These are phyloP conservation scores for Mucor plumbeus DNA, from an alignment of 371 early-diverging fungal genomes.

Conservation along the genomic window DNA sequence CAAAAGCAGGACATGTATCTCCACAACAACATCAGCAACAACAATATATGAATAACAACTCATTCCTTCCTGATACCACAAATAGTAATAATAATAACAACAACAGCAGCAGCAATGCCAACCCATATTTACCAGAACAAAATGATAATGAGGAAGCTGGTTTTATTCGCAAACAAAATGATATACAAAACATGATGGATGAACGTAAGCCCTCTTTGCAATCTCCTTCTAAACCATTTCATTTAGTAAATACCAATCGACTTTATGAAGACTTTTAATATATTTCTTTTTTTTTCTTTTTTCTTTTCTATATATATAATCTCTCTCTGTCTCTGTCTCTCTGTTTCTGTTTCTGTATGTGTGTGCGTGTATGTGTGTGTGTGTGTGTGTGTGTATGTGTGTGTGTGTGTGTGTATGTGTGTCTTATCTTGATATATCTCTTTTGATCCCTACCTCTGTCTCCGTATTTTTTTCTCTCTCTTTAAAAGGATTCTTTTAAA, in stretches of 20 bases:
- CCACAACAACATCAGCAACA: conserved; percentile 19
- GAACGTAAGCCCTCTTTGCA: conserved; percentile 21
- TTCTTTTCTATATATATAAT: neutral
- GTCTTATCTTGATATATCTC: neutral
- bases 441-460: neutral
- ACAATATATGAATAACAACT: conserved; percentile 13
- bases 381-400: neutral
- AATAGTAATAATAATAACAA: conserved; percentile 10
- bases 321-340: neutral
- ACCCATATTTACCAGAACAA: conserved; percentile 7
- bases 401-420: neutral
- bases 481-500: neutral
- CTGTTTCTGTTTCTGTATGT: neutral
- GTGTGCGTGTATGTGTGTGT: neutral
- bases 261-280: conserved; percentile 44
- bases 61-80: conserved; percentile 23
- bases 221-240: conserved; percentile 40
- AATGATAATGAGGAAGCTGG: conserved; percentile 9
- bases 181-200: conserved; percentile 25
- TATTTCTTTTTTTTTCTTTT: neutral
- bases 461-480: neutral
- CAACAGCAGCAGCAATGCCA: conserved; percentile 3
- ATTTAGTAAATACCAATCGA: conserved; percentile 39
- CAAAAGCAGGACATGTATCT: conserved; percentile 31
- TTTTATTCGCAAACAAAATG: conserved; percentile 15